Percentiles rank a stretch among this genome's conserved stretches.
These are phyloP conservation scores for Phascolomyces articulosus DNA, from an alignment of 371 early-diverging fungal genomes.

Conservation along the genomic window DNA sequence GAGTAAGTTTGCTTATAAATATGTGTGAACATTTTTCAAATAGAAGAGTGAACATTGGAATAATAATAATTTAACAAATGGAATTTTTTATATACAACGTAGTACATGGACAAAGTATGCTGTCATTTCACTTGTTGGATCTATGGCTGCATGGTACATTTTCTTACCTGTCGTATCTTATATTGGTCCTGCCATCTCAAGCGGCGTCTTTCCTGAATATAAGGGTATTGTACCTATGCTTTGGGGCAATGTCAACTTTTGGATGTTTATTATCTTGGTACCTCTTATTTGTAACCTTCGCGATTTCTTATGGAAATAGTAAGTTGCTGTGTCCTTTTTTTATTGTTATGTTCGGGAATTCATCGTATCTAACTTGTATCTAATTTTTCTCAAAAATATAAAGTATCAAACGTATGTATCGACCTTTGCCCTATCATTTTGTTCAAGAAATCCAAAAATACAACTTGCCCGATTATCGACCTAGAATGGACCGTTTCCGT, in stretches of 20 bases:
- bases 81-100: slow-evolving; percentile 1
- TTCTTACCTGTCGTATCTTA: slow-evolving; percentile 85
- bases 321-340: too few relatives aligned
- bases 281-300: slow-evolving; percentile 83
- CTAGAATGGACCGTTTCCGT: slow-evolving; percentile 95
- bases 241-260: slow-evolving; percentile 83
- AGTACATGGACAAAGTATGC: slow-evolving; percentile 84
- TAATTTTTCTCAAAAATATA: neutral
- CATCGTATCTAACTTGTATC: too few relatives aligned
- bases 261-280: slow-evolving; percentile 82
- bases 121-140: slow-evolving; percentile 79
- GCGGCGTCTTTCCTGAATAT: slow-evolving; percentile 69
- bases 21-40: too few relatives aligned
- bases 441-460: slow-evolving; percentile 98
- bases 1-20: slow-evolving; percentile 56
- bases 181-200: slow-evolving; percentile 81
- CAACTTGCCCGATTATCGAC: slow-evolving; percentile 97
- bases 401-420: slow-evolving; percentile 83
- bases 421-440: slow-evolving; percentile 86
- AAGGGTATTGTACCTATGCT: slow-evolving; percentile 76
- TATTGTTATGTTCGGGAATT: neutral
- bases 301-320: slow-evolving; percentile 94
- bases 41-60: too few relatives aligned
- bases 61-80: too few relatives aligned
- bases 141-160: slow-evolving; percentile 87